phyloP scores from a whole-genome alignment of 495 filamentous ascomycete species.

The Penicillium ucsense region DNA sequence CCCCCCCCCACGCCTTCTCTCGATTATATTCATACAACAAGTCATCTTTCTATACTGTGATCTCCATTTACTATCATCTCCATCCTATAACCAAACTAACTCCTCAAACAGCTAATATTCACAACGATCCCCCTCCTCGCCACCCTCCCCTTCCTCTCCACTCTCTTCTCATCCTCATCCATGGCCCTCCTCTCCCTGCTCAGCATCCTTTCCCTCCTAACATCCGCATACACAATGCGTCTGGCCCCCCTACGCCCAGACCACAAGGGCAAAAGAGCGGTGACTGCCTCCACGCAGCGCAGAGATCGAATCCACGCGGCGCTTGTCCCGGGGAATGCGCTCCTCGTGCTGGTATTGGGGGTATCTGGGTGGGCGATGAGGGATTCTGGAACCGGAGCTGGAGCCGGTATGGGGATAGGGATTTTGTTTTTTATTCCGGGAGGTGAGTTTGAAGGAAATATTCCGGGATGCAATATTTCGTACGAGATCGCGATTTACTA shows the following conservation, averaged over 20 bases:
- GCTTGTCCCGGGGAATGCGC: constrained; percentile 17
- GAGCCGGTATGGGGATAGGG: no score
- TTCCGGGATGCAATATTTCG: not conserved
- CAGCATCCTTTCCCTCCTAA: constrained; percentile 46
- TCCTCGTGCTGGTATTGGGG: not conserved
- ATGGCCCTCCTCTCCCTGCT: constrained; percentile 40
- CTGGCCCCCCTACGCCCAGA: constrained; percentile 23
- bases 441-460: constrained; percentile 15
- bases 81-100: not conserved
- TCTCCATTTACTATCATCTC: no score
- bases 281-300: constrained; percentile 9
- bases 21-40: no score
- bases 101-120: constrained; percentile 37
- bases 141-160: constrained; percentile 41
- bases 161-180: constrained; percentile 27
- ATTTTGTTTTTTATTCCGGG: constrained; percentile 26
- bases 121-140: constrained; percentile 46
- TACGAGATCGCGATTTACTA: not conserved
- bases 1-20: no score
- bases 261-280: constrained; percentile 22
- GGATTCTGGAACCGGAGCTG: no score
- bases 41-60: no score
- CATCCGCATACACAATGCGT: constrained; percentile 45
- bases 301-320: constrained; percentile 5
- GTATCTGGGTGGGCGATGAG: no score